Base-by-base conservation (phyloP, 495 filamentous ascomycete species). In the Amphirosellinia nigrospora region DNA sequence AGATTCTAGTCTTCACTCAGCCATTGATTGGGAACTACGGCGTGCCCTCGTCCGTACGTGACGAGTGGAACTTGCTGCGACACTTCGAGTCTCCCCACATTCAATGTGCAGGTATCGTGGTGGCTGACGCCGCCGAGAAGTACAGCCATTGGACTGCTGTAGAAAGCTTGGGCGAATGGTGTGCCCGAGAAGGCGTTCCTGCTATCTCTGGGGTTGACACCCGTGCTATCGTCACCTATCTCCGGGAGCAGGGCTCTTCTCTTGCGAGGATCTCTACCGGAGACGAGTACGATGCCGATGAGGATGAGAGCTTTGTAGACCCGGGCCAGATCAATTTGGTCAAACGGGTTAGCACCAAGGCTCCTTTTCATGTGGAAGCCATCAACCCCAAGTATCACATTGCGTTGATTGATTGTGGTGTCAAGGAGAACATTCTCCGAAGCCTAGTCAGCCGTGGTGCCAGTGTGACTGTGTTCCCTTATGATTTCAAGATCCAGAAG, bases 21-120 rank as follows among this genome's bases (percentile, higher is more conserved):
- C 96, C 96, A n/a, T 84, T 99, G 71, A 97, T 99, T 80, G 96
- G 96, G 72, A 99, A 99, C 85, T 99, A 99, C 77, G 96, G 96
- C 74, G 94, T 97, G 2, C 94, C 94, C 3, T 93, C 92, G 16
- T 86, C 84, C 39, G 86, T 86, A 75, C 89, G 93, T 60, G 93
- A 96, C 77, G 80, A 91, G 78, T 88, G 88, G 80, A 92, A 92
- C 71, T 85, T 96, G 66, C 83, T 96, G 75, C 93, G 93, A 80
- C 95, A 97, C 85, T 98, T 97, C 75, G 94, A 98, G 82, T 97
- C 94, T 26, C 94, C 96, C 48, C 90, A 98, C 81, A 94, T 99
- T 73, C 96, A 99, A 83, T 97, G 95, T 62, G 91, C 91, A 68
- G 96, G 94, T 76, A 89, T 99, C 62, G 95, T 99, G 34, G 96